These are phyloP conservation scores for Gynochthodes officinalis DNA, from an alignment of 257 asterid genomes.

Conservation along the genomic window DNA sequence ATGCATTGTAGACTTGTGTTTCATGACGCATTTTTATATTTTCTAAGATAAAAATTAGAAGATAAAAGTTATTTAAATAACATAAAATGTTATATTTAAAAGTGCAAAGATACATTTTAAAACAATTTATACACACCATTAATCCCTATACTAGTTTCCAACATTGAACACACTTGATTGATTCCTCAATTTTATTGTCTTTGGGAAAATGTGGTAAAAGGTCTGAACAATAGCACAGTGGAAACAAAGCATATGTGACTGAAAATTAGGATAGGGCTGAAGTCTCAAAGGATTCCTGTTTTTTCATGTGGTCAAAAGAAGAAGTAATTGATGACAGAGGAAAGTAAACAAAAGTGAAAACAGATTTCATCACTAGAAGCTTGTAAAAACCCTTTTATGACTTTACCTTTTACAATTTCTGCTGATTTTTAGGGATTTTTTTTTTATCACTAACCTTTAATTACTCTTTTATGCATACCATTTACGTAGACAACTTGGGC, in stretches of 20 bases:
- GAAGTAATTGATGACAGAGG: background rate
- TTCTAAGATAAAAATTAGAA: no score
- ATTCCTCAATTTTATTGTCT: no score
- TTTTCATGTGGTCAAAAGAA: conserved; percentile 13
- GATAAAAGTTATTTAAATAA: no score
- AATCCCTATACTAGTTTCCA: no score
- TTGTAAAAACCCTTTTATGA: background rate
- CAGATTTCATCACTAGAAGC: background rate
- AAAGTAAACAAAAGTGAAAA: conserved; percentile 3
- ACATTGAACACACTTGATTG: no score
- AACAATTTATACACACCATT: no score
- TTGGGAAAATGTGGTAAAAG: no score
- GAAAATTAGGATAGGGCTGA: background rate
- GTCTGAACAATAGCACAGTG: no score
- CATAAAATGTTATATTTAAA: no score
- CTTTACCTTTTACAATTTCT: background rate
- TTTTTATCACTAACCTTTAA: background rate
- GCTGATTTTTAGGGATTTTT: background rate
- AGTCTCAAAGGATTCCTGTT: conserved; percentile 8
- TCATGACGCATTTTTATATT: no score
- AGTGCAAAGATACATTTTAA: no score
- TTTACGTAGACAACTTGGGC: conserved; percentile 17
- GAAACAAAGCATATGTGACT: background rate
- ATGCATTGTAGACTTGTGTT: no score
- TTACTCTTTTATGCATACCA: conserved; percentile 6